A percentile compares a stretch with the other conserved stretches of the same genome.
phyloP scores from a whole-genome alignment of 1,139 yeast genomes.

The Wickerhamomyces sp. region DNA sequence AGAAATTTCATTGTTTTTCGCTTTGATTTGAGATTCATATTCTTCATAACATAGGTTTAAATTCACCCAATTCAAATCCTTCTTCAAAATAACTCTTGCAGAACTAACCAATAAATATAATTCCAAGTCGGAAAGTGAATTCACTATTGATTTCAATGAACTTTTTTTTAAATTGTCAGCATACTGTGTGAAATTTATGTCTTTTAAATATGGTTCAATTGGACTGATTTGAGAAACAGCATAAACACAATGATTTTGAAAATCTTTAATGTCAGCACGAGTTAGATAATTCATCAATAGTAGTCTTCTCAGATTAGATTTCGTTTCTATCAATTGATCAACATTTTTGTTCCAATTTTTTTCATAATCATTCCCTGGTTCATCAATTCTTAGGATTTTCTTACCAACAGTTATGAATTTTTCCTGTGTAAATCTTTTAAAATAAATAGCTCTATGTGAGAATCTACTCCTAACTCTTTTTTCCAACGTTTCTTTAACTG shows the following conservation, averaged over 20 bases:
- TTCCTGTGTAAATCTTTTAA: conserved; percentile 46
- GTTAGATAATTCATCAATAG: conserved; percentile 52
- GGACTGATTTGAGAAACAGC: conserved; percentile 37
- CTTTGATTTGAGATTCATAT: conserved; percentile 52
- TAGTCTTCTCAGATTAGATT: conserved; percentile 29
- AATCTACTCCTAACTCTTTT: conserved; percentile 89
- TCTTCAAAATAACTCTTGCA: conserved; percentile 62
- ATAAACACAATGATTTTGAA: conserved; percentile 46
- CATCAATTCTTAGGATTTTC: conserved; percentile 26
- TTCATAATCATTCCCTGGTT: conserved; percentile 27
- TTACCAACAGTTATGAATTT: conserved; percentile 35
- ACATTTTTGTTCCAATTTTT: conserved; percentile 49
- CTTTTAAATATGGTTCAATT: conserved; percentile 31
- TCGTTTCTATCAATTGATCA: conserved; percentile 26
- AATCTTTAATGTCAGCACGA: conserved; percentile 50
- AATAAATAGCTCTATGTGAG: conserved; percentile 67
- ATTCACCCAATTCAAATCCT: conserved; percentile 53
- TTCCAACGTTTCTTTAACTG: conserved; percentile 76
- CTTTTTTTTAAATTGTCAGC: conserved; percentile 23
- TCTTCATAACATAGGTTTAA: conserved; percentile 78
- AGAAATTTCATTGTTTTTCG: conserved; percentile 39
- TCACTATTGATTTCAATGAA: conserved; percentile 23
- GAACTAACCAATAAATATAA: conserved; percentile 64
- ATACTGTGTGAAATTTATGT: conserved; percentile 29
- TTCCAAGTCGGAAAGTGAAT: conserved; percentile 64